A percentile compares a stretch with the other conserved stretches of the same genome.
Evolutionary conservation across 495 filamentous ascomycete genomes (phyloP).

Genomic region (Penicillium antarcticum): DNA sequence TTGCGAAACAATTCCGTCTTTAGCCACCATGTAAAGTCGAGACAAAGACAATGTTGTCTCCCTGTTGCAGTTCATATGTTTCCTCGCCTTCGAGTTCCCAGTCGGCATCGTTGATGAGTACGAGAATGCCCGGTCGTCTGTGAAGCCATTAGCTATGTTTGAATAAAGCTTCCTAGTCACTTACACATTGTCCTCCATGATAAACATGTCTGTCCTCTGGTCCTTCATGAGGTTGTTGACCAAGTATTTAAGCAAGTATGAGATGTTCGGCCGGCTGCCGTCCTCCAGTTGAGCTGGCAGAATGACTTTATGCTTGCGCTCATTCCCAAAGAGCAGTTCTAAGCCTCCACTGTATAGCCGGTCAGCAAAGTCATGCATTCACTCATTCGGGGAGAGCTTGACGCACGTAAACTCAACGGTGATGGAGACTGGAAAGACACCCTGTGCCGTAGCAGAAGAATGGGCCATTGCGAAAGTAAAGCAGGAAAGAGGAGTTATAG

Average conservation of each 20-base stretch:
- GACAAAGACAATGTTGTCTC: conserved; percentile 92
- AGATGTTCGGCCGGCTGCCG: conserved; percentile 62
- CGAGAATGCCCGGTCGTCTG: conserved; percentile 94
- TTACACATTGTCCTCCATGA: conserved; percentile 84
- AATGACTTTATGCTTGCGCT: conserved; percentile 64
- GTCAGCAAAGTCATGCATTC: conserved; percentile 5
- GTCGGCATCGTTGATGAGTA: conserved; percentile 95
- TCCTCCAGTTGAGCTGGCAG: conserved; percentile 60
- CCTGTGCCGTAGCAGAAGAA: conserved; percentile 3
- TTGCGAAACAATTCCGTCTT: conserved; percentile 2
- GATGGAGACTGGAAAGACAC: conserved; percentile 40
- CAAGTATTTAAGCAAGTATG: conserved; percentile 76
- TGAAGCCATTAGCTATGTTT: conserved; percentile 1
- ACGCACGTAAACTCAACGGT: conserved; percentile 75
- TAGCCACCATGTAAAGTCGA: conserved; percentile 96
- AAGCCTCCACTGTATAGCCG: conserved; percentile 69
- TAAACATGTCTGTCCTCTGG: conserved; percentile 81
- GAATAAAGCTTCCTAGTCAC: conserved; percentile 22
- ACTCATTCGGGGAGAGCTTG: neutral
- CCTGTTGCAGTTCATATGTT: conserved; percentile 72
- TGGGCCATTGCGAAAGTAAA: conserved; percentile 6
- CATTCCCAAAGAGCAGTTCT: conserved; percentile 89
- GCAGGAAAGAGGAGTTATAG: neutral
- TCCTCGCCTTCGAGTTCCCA: conserved; percentile 98
- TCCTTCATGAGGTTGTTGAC: conserved; percentile 83